Evolutionary conservation across 768 basidiomycete genomes (phyloP), one percentile per base, ranked within the genome.

Genomic region (Serendipita vermifera): DNA sequence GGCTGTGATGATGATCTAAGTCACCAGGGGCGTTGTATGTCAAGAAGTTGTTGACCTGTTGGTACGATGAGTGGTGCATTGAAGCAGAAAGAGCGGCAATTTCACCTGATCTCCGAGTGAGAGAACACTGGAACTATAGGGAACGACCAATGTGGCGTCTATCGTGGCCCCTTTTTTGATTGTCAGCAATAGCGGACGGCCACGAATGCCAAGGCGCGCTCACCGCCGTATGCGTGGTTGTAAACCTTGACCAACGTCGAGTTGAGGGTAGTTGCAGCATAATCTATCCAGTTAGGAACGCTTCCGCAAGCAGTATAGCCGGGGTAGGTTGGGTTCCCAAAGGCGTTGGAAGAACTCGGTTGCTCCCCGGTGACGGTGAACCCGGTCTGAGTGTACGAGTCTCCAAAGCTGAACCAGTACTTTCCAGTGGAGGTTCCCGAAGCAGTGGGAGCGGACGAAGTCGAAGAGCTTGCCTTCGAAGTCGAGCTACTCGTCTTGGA

Each of bases 101-200:
- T n/a, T n/a, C n/a, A n/a, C n/a, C n/a, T n/a, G n/a, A n/a, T n/a
- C n/a, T n/a, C n/a, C n/a, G n/a, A n/a, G 64, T 6, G 74, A 78
- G 40, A 77, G 66, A 11, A 82, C 77, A 1, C 73, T 75, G 0
- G 79, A 70, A 33, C 62, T 58, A 60, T 74, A 79, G 3, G 81
- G 80, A 3, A 70, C 59, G 33, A 84, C 81, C 31, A 85, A 73
- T 29, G 62, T 71, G 3, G 75, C 69, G 60, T 83, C 73, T 58
- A 83, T 82, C 26, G 81, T 82, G 20, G 81, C 83, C 31, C 79
- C n/a, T n/a, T n/a, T n/a, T n/a, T n/a, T n/a, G n/a, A n/a, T n/a
- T n/a, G n/a, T n/a, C n/a, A n/a, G n/a, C n/a, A n/a, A n/a, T n/a
- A n/a, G n/a, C n/a, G n/a, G n/a, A n/a, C n/a, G n/a, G n/a, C n/a